Conservation (phyloP, 2,329 filamentous ascomycete species). For the Cordyceps fumosorosea region DNA sequence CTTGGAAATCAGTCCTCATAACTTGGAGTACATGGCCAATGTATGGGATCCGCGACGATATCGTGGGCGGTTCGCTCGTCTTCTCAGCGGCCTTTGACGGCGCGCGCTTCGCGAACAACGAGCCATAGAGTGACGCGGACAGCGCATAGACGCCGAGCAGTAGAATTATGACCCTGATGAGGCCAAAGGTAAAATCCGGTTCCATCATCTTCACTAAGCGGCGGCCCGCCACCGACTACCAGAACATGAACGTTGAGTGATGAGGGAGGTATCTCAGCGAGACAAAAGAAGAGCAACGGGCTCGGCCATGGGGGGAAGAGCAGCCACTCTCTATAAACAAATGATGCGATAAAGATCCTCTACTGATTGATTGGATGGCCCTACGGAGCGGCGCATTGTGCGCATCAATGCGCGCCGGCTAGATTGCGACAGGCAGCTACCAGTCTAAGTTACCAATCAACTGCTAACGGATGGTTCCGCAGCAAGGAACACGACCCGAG, state of each 20-base stretch:
- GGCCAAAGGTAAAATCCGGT: not conserved
- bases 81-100: not conserved
- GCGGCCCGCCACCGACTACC: not conserved
- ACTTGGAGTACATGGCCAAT: slow-evolving; percentile 3
- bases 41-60: slow-evolving; percentile 2
- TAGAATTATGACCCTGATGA: slow-evolving; percentile 1
- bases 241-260: not conserved
- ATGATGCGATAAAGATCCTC: not conserved
- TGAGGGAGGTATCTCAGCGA: no score
- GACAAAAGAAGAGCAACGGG: not conserved
- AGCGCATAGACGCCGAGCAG: not conserved
- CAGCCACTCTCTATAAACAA: not conserved
- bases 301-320: not conserved
- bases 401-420: not conserved
- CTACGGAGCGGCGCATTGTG: not conserved
- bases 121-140: not conserved
- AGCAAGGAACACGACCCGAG: not conserved
- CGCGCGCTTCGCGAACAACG: not conserved
- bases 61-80: slow-evolving; percentile 4
- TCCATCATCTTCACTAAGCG: not conserved
- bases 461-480: not conserved
- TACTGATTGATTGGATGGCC: not conserved
- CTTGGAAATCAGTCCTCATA: slow-evolving; percentile 8
- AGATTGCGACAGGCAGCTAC: no score
- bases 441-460: not conserved